Evolutionary conservation across 2,329 filamentous ascomycete species (phyloP).

Genomic region (Juglanconis oblonga): DNA sequence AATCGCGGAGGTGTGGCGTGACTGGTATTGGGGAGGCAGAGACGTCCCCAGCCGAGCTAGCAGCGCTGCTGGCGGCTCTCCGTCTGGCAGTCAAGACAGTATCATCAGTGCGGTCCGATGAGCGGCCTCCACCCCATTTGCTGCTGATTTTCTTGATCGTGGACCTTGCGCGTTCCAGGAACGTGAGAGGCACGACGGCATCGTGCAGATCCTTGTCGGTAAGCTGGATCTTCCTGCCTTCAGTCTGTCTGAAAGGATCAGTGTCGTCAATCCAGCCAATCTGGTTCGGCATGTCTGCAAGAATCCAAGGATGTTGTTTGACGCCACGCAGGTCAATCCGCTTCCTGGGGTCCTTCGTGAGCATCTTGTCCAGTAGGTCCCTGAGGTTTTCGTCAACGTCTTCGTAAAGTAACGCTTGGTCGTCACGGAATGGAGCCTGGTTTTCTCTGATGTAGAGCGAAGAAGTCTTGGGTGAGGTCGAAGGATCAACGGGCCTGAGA

Average conservation of each 20-base stretch:
- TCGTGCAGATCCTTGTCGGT: constrained; percentile 86
- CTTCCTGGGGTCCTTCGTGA: constrained; percentile 85
- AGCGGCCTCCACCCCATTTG: constrained; percentile 60
- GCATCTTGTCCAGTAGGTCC: constrained; percentile 74
- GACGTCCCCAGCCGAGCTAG: constrained; percentile 61
- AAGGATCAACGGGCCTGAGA: constrained; percentile 70
- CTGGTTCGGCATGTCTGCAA: constrained; percentile 72
- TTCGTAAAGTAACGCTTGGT: constrained; percentile 80
- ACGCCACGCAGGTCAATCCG: constrained; percentile 89
- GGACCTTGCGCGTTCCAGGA: constrained; percentile 80
- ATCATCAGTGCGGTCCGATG: constrained; percentile 53
- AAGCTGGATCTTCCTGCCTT: constrained; percentile 85
- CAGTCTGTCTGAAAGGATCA: constrained; percentile 73
- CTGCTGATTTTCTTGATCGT: constrained; percentile 67
- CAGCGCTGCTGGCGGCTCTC: constrained; percentile 59
- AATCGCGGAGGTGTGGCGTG: constrained; percentile 50
- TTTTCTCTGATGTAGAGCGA: constrained; percentile 58
- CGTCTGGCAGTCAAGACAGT: constrained; percentile 40
- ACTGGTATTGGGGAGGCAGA: constrained; percentile 41
- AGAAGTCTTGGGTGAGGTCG: constrained; percentile 52
- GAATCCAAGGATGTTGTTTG: constrained; percentile 90
- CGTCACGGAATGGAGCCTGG: constrained; percentile 67
- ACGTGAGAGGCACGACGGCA: constrained; percentile 84
- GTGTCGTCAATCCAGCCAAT: constrained; percentile 89
- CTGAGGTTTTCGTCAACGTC: constrained; percentile 75